Conservation (phyloP, 768 basidiomycete genomes). For the Steccherinum ochraceum region DNA sequence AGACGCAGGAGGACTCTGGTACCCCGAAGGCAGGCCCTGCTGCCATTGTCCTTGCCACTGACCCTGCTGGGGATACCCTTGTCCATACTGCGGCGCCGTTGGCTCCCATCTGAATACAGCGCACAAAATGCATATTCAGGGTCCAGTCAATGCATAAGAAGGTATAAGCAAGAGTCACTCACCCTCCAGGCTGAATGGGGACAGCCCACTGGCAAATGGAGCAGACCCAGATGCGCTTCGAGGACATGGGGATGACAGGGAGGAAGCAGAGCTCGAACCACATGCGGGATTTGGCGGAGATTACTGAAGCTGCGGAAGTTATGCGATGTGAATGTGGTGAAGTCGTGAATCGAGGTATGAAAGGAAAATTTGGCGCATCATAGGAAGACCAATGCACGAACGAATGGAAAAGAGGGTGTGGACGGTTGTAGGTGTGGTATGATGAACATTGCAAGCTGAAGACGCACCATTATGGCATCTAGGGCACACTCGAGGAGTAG, state of each 20-base stretch:
- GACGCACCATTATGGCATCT: conserved; percentile 65
- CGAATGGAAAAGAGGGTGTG: no score
- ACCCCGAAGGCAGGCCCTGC: no score
- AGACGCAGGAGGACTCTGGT: conserved; percentile 7
- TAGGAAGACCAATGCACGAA: neutral
- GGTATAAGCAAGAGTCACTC: no score
- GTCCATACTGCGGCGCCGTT: conserved; percentile 11
- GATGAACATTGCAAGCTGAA: neutral
- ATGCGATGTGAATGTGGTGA: neutral
- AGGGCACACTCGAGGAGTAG: conserved; percentile 55
- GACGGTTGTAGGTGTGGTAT: no score
- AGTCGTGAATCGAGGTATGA: neutral
- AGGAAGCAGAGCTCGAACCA: conserved; percentile 80
- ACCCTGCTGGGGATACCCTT: neutral
- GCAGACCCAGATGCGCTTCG: conserved; percentile 64
- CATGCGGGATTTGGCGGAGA: conserved; percentile 54
- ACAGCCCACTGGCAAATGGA: conserved; percentile 63
- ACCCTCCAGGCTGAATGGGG: conserved; percentile 42
- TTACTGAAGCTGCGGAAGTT: conserved; percentile 43
- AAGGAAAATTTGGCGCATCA: neutral
- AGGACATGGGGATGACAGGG: conserved; percentile 59
- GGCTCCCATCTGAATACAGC: conserved; percentile 28
- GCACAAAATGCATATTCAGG: neutral
- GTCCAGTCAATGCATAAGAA: neutral
- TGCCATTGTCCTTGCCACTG: neutral